phyloP scores from a whole-genome alignment of 2,329 filamentous ascomycete genomes.

The Cladophialophora bantiana region DNA sequence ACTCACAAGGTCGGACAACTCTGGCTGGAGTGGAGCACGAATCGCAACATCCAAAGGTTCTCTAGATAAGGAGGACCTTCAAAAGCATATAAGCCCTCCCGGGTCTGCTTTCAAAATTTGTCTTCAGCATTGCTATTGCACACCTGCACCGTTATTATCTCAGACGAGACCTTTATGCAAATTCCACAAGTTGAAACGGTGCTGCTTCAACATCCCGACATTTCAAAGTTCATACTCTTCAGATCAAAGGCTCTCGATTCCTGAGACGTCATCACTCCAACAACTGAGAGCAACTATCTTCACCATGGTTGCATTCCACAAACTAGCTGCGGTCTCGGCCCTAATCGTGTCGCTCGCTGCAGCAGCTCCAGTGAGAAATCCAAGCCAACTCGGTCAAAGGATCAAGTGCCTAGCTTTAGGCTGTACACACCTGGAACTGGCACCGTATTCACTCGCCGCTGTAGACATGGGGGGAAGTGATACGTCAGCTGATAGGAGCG shows the following conservation, averaged over 20 bases:
- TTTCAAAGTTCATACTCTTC: slow-evolving; percentile 1
- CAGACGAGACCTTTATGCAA: not conserved
- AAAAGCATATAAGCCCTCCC: not conserved
- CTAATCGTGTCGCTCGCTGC: not conserved
- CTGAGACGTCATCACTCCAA: not conserved
- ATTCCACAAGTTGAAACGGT: not conserved
- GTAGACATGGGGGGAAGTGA: not conserved
- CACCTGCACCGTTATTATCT: not conserved
- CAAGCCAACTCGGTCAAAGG: not conserved
- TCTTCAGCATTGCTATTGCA: not conserved
- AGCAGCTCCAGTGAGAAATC: not conserved
- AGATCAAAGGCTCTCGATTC: not conserved
- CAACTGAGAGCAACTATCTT: not conserved
- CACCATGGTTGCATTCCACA: not conserved
- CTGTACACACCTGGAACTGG: not conserved
- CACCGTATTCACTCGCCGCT: not conserved
- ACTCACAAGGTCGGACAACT: not conserved
- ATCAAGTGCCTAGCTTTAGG: slow-evolving; percentile 1
- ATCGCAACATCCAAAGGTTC: not conserved
- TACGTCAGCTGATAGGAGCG: not conserved
- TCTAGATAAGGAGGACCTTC: slow-evolving; percentile 1
- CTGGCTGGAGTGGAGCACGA: not conserved
- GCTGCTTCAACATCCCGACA: not conserved
- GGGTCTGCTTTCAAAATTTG: not conserved
- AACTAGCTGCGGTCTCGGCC: not conserved